Evolutionary conservation across 306 rosid genomes (phyloP).

Genomic region (Oemleria cerasiformis): DNA sequence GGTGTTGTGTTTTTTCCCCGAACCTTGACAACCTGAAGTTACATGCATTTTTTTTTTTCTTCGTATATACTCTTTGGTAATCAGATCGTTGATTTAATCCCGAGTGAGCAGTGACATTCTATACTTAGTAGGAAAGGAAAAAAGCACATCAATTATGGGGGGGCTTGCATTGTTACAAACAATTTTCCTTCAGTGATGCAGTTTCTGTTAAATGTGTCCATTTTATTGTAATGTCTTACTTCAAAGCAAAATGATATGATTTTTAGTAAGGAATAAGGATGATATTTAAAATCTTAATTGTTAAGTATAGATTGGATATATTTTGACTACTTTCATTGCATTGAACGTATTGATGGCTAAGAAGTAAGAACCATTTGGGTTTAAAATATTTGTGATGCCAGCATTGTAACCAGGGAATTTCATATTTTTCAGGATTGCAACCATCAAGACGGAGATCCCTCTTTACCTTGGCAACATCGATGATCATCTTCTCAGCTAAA

Average conservation of each 20-base stretch:
- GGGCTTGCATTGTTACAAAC: neutral
- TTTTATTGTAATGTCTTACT: neutral
- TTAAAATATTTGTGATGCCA: no score
- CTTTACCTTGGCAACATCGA: constrained; percentile 68
- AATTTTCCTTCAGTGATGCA: neutral
- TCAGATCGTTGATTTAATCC: neutral
- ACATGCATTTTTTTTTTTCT: neutral
- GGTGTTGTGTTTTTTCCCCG: neutral
- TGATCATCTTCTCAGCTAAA: constrained; percentile 74
- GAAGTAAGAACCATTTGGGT: no score
- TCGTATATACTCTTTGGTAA: neutral
- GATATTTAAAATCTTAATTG: neutral
- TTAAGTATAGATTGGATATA: neutral
- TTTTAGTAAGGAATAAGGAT: neutral
- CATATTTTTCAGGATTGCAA: constrained; percentile 54
- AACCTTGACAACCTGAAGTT: neutral
- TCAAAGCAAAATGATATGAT: neutral
- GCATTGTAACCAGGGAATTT: constrained; percentile 19
- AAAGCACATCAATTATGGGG: neutral
- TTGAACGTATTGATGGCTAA: neutral
- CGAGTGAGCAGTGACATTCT: neutral
- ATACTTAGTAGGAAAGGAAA: neutral
- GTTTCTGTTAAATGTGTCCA: neutral
- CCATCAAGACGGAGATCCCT: constrained; percentile 78
- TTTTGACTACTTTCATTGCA: neutral